These are phyloP conservation scores for Triangularia verruculosa DNA, from an alignment of 2,329 filamentous ascomycete species.

Conservation along the genomic window DNA sequence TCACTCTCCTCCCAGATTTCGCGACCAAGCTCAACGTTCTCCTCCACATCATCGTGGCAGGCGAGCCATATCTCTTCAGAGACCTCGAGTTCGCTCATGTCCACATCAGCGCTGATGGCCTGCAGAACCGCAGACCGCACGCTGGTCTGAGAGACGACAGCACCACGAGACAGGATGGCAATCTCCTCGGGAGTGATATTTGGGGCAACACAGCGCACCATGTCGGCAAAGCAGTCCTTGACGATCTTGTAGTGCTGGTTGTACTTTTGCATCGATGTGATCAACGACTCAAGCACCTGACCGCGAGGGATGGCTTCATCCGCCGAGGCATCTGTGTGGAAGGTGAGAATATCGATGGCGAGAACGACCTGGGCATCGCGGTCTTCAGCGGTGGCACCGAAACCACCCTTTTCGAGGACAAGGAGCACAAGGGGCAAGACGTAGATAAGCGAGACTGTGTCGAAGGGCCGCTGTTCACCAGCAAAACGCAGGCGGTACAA, in stretches of 20 bases:
- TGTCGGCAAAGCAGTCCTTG: conserved; percentile 86
- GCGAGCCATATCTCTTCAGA: conserved; percentile 92
- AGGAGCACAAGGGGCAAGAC: conserved; percentile 77
- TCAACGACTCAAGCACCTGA: conserved; percentile 68
- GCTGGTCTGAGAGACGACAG: conserved; percentile 72
- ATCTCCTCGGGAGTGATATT: conserved; percentile 76
- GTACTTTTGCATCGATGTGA: conserved; percentile 82
- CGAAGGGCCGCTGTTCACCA: conserved; percentile 90
- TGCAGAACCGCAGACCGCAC: conserved; percentile 85
- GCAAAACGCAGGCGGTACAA: conserved; percentile 88
- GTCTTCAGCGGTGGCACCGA: conserved; percentile 71
- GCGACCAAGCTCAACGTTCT: conserved; percentile 77
- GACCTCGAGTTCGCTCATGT: conserved; percentile 81
- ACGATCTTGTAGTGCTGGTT: conserved; percentile 92
- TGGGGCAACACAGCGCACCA: conserved; percentile 78
- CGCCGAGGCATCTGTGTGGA: conserved; percentile 77
- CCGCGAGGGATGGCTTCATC: conserved; percentile 74
- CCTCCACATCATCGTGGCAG: conserved; percentile 83
- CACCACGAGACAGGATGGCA: conserved; percentile 69
- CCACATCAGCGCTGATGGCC: conserved; percentile 85
- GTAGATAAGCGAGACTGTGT: conserved; percentile 83
- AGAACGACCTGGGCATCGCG: conserved; percentile 86
- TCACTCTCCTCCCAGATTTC: conserved; percentile 96
- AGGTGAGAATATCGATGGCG: conserved; percentile 81
- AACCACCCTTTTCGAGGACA: conserved; percentile 74